A percentile compares a stretch with the other conserved stretches of the same genome.
phyloP scores from a whole-genome alignment of 805 yeast species.

The Starmerella riodocensis region DNA sequence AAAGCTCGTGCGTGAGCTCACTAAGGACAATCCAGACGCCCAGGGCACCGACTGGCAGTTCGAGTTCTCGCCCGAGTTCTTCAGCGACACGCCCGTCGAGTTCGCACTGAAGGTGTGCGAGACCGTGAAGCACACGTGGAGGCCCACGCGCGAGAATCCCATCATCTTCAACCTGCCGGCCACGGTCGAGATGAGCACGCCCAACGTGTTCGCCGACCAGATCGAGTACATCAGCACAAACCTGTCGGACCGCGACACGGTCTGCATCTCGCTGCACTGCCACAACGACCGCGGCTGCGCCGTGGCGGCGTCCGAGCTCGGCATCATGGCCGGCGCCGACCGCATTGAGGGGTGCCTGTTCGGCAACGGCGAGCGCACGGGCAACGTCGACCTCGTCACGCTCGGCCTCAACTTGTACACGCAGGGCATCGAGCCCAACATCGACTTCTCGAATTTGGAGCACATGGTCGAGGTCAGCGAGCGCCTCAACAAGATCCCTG shows the following conservation, averaged over 20 bases:
- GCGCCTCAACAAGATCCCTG: constrained; percentile 68
- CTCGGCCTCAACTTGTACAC: constrained; percentile 65
- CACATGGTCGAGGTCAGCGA: constrained; percentile 61
- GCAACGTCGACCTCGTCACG: constrained; percentile 72
- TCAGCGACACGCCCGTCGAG: constrained; percentile 55
- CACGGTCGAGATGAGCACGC: constrained; percentile 70
- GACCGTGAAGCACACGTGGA: constrained; percentile 66
- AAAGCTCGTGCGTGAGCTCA: constrained; percentile 46
- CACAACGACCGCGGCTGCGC: constrained; percentile 82
- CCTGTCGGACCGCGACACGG: constrained; percentile 52
- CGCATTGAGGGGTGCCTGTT: constrained; percentile 76
- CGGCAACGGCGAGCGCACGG: constrained; percentile 81
- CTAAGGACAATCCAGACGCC: constrained; percentile 40
- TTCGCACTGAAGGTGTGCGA: constrained; percentile 55
- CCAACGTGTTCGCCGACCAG: constrained; percentile 75
- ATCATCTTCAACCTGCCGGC: constrained; percentile 75
- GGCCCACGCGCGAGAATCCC: constrained; percentile 48
- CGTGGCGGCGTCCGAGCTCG: constrained; percentile 79
- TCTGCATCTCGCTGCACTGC: constrained; percentile 66
- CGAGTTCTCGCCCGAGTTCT: constrained; percentile 73
- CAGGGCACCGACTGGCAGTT: constrained; percentile 52
- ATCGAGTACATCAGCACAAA: constrained; percentile 56
- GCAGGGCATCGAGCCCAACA: constrained; percentile 58
- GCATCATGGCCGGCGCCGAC: constrained; percentile 75
- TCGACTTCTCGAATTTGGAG: constrained; percentile 57